phyloP scores from a whole-genome alignment of 768 basidiomycete species.

The Pisolithus sp. region DNA sequence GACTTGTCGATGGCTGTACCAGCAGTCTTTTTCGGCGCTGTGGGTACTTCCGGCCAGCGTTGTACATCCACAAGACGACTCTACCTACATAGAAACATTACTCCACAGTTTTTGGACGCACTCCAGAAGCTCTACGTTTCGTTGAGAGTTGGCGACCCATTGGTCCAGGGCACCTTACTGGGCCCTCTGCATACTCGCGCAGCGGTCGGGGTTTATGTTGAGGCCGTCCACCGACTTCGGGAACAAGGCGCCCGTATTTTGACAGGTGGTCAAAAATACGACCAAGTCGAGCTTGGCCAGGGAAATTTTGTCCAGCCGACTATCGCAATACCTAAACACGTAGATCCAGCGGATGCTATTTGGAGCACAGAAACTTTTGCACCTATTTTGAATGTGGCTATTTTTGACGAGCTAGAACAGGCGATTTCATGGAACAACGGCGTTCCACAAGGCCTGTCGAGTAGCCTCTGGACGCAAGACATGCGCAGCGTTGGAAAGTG shows the following conservation, averaged over 20 bases:
- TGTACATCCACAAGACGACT: slow-evolving; percentile 92
- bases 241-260: slow-evolving; percentile 70
- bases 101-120: slow-evolving; percentile 65
- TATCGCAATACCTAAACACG: slow-evolving; percentile 61
- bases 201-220: slow-evolving; percentile 61
- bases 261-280: slow-evolving; percentile 59
- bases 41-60: slow-evolving; percentile 69
- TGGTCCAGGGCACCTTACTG: slow-evolving; percentile 63
- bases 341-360: slow-evolving; percentile 46
- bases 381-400: slow-evolving; percentile 78
- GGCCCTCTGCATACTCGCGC: slow-evolving; percentile 78
- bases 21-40: slow-evolving; percentile 88
- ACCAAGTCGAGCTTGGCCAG: slow-evolving; percentile 41
- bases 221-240: slow-evolving; percentile 55
- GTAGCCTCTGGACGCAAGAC: slow-evolving; percentile 86
- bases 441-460: slow-evolving; percentile 87
- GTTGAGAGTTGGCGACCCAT: slow-evolving; percentile 79
- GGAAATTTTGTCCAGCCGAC: slow-evolving; percentile 92
- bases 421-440: slow-evolving; percentile 88
- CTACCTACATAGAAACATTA: slow-evolving; percentile 79
- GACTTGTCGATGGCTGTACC: slow-evolving; percentile 86
- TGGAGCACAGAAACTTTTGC: slow-evolving; percentile 85
- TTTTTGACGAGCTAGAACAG: slow-evolving; percentile 82
- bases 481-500: slow-evolving; percentile 81
- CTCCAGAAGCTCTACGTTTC: slow-evolving; percentile 70